Base-by-base conservation (phyloP, 805 yeast genomes). In the Candida maltosa region DNA sequence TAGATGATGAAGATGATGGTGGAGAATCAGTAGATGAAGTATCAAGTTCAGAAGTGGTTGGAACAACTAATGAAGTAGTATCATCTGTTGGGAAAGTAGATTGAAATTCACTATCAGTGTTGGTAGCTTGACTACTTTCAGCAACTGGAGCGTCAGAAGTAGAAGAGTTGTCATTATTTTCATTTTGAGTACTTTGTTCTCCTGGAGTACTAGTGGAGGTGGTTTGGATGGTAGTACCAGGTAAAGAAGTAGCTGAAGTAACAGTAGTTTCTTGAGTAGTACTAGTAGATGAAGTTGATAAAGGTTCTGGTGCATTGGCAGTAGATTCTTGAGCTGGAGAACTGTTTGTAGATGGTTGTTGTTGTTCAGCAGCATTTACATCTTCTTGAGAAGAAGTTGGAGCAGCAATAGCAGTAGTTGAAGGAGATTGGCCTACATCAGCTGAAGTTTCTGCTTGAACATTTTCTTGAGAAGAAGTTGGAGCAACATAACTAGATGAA, bases 21-120 rank as follows among this genome's bases (percentile, higher is more conserved):
- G 39, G 18, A 16, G 11, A 34, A 14, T 5, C 22, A 23, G 16
- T 4, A n/a, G 31, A 26, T 26, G 18, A 20, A 9, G 23, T n/a
- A 15, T 20, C 27, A 16, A 32, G 12, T 3, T 25, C 17, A 17
- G 35, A n/a, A n/a, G 16, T 32, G 26, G 32, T 34, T 22, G 38
- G 35, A 21, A 12, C 20, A 26, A 27, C 35, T 17, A 32, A 27
- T 7, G 40, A 26, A 11, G 31, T 8, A 8, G 19, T 16, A 32
- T 17, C 14, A 8, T 18, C 33, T 21, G 29, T n/a, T n/a, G n/a
- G n/a, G n/a, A n/a, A n/a, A n/a, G n/a, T n/a, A n/a, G n/a, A n/a
- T n/a, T n/a, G n/a, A n/a, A n/a, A n/a, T n/a, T n/a, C n/a, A n/a
- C n/a, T n/a, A n/a, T n/a, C n/a, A 15, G 28, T 7, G 29, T 21